Evolutionary conservation across 75 land plant species (phyloP), one percentile per base, ranked within the genome.

Genomic region (Ceratopteris richardii): DNA sequence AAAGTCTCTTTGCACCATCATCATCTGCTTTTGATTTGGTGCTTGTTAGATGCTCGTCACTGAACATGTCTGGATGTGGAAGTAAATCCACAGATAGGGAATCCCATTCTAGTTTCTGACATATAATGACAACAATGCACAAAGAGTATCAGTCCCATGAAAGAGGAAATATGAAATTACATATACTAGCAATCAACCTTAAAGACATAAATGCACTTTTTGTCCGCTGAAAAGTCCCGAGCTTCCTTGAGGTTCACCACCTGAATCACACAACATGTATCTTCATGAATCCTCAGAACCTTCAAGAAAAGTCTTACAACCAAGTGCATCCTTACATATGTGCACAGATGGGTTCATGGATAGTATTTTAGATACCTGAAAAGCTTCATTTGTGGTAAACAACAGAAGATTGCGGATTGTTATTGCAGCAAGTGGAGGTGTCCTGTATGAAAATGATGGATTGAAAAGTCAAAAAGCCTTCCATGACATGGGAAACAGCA

Each of bases 31-130:
- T 79, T 47, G 44, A 66, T 31, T 44, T 44, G 27, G 72, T 31
- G 37, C 44, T 44, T 0, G 82, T 55, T 22, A 83, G 31, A 25
- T 51, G 28, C 42, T 76, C 90, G 58, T 90, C 99, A 42, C 67
- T 44, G 60, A 95, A 95, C 99, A 95, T 95, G 78, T 95, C 88
- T 13, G 99, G 99, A 66, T 95, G 99, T 60, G 99, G 99, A 64
- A 95, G 83, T 30, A 95, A 71, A 75, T 95, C 99, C 20, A 90
- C 77, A 42, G 99, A 95, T 29, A 95, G 60, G 24, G 91, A 83
- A 26, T 86, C 83, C 99, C 99, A 95, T 62, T 86, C 96, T 77
- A 95, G 73, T 68, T 86, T 95, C 99, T 95, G 88, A 43, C 57
- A 54, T 61, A 46, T 0, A 44, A 31, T 11, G 51, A 50, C 30